A percentile compares a stretch with the other conserved stretches of the same genome.
Evolutionary conservation across 2,329 filamentous ascomycete species (phyloP).

Genomic region (Fusarium sp.): DNA sequence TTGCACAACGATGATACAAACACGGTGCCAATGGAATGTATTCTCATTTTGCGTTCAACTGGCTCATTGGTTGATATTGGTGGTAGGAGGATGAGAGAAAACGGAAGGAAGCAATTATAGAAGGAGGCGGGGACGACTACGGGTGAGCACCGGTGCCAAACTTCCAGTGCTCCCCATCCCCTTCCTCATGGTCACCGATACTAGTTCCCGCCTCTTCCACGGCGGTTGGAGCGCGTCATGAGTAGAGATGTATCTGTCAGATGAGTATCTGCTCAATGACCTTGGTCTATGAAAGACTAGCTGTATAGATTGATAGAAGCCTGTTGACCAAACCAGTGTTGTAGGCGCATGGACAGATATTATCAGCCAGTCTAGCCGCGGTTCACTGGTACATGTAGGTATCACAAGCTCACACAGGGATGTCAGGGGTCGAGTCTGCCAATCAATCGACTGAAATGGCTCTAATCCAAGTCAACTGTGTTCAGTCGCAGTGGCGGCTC

Average conservation of each 20-base stretch:
- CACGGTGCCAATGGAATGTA: no score
- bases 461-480: not conserved
- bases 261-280: not conserved
- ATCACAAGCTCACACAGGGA: not conserved
- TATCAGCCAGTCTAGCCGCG: no score
- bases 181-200: not conserved
- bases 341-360: no score
- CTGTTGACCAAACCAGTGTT: no score
- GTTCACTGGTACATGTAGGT: not conserved
- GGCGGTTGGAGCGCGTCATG: not conserved
- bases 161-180: not conserved
- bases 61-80: no score
- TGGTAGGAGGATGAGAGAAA: not conserved
- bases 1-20: no score
- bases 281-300: not conserved
- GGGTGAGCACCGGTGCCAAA: not conserved
- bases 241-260: not conserved
- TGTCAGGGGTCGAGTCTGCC: not conserved
- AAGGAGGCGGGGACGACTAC: not conserved
- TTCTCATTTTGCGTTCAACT: no score
- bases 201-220: not conserved
- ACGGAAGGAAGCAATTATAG: not conserved
- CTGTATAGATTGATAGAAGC: not conserved
- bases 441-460: not conserved
- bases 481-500: not conserved